Conservation (phyloP, 345 rosid species). For the Arabis alpina region DNA sequence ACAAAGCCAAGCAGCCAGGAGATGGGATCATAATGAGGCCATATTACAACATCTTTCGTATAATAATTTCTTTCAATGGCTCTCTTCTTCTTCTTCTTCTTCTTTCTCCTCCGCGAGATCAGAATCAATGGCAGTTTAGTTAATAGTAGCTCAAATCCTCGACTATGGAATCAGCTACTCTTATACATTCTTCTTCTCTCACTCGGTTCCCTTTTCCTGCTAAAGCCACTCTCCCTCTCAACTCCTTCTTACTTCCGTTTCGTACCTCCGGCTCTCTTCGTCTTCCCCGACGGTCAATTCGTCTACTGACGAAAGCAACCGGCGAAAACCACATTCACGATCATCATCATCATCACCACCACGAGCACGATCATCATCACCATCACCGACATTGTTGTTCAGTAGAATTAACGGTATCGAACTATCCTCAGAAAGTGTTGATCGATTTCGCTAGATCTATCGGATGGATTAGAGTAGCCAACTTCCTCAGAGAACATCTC, state of each 20-base stretch:
- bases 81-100: conserved; percentile 19
- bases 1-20: background rate
- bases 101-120: conserved; percentile 13
- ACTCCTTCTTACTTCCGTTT: conserved; percentile 32
- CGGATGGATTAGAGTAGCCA: conserved; percentile 70
- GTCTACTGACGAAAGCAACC: background rate
- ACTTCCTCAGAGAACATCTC: conserved; percentile 73
- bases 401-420: conserved; percentile 35
- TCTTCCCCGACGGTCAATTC: conserved; percentile 19
- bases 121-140: conserved; percentile 28
- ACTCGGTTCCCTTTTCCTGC: conserved; percentile 41
- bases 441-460: conserved; percentile 58
- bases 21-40: conserved; percentile 27
- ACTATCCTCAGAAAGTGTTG: conserved; percentile 51
- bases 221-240: conserved; percentile 26
- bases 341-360: conserved; percentile 25
- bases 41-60: conserved; percentile 29
- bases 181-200: conserved; percentile 44
- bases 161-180: conserved; percentile 55
- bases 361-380: conserved; percentile 49
- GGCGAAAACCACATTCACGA: conserved; percentile 35
- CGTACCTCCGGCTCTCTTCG: conserved; percentile 26
- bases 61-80: conserved; percentile 5
- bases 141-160: background rate
- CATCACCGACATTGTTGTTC: conserved; percentile 36